Base-by-base conservation (phyloP, 1,284 basidiomycete species). In the Heterobasidion irregulare region DNA sequence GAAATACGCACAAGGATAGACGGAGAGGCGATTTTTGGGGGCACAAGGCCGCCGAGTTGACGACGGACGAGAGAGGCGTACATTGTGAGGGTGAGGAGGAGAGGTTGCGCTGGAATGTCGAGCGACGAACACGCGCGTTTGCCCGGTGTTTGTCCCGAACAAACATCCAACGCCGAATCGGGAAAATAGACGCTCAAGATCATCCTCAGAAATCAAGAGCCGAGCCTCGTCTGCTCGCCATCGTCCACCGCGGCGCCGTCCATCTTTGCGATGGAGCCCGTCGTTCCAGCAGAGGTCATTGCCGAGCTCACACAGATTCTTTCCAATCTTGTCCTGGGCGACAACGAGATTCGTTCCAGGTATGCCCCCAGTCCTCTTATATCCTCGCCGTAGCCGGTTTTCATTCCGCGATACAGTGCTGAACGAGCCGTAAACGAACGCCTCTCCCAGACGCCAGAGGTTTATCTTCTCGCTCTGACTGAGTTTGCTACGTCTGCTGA, bases 1-100 rank as follows among this genome's bases (percentile, higher is more conserved):
- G n/a, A 1, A 32, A 13, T 19, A 70, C 89, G 68, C 72, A 94
- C 90, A 59, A 96, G 86, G 64, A 91, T 84, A 57, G 83, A 80
- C 4, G 94, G 94, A 19, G 94, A 92, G 55, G 94, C 94, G 67
- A 98, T 89, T 78, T 98, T 98, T 55, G 94, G 94, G 48, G 94
- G 94, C 64, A 97, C 85, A 59, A 96, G 82, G 56, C 85, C 84
- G 62, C 80, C 79, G 64, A 94, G 83, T 66, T 87, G 82, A 68
- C 89, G 88, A 69, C 91, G 87, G 70, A 85, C 77, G 72, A 91
- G 83, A 58, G 92, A 84, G 63, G 90, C 80, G 75, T 87, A 82
- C 92, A 95, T 95, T 54, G 49, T 57, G 54, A 15, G 16, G 46
- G 15, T 16, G 46, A 47, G 16, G 26, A 47, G n/a, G 18, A 47